phyloP scores from a whole-genome alignment of 2,329 filamentous ascomycete genomes.

The Cucurbitaria berberidis region DNA sequence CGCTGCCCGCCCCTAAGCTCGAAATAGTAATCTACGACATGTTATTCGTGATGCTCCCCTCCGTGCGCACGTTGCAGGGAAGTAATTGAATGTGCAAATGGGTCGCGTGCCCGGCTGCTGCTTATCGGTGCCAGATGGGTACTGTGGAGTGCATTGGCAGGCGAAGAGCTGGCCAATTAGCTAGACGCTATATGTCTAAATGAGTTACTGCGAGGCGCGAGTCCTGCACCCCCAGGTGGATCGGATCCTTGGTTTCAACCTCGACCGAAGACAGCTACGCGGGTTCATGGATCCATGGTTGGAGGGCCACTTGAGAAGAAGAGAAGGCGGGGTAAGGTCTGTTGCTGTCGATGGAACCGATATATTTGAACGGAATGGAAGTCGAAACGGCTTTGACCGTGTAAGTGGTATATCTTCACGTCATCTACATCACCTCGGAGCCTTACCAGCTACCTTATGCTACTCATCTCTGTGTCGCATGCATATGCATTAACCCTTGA shows the following conservation, averaged over 20 bases:
- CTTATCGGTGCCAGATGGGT: conserved; percentile 7
- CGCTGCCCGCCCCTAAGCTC: conserved; percentile 18
- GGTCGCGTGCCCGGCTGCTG: conserved; percentile 6
- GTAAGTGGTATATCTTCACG: neutral
- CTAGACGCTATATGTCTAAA: neutral
- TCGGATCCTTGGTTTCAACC: conserved; percentile 6
- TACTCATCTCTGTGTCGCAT: neutral
- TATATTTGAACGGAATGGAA: neutral
- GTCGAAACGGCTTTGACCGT: neutral
- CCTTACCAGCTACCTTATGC: neutral
- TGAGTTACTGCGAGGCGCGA: neutral
- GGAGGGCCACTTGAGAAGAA: neutral
- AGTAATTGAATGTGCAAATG: conserved; percentile 10
- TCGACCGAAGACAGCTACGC: neutral
- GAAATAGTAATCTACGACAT: conserved; percentile 24
- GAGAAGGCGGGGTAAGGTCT: neutral
- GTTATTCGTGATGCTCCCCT: conserved; percentile 6
- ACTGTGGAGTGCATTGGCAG: conserved; percentile 10
- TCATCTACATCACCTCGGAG: neutral
- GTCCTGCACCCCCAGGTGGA: conserved; percentile 10
- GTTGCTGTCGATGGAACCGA: neutral
- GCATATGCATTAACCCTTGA: neutral
- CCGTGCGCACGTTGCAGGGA: neutral
- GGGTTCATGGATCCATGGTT: neutral
- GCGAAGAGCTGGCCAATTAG: conserved; percentile 8